Evolutionary conservation across 441 rosid genomes (phyloP), one percentile per base, ranked within the genome.

Genomic region (Isatis lusitanica): DNA sequence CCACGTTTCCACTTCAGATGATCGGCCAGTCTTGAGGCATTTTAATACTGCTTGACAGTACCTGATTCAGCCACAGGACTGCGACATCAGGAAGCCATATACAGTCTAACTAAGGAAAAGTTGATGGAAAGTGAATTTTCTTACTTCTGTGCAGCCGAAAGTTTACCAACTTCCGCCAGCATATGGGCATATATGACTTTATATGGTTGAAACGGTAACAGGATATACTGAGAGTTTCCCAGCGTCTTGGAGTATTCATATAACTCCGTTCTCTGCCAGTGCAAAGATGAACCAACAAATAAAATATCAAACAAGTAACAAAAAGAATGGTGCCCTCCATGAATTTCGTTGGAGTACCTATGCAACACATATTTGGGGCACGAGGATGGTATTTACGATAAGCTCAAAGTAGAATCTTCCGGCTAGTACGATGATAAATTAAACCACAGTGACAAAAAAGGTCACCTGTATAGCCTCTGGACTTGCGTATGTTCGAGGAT

Each of bases 161-260:
- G 76, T 80, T 83, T 85, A 79, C 93, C 93, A 59, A 86, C 86
- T 83, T 88, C 93, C 64, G 86, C 89, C 55, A 88, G 79, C 93
- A 88, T 88, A 78, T 84, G 76, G 26, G 90, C 93, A 74, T 88
- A 86, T 61, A 88, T 71, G 63, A 86, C 68, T 79, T 85, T 88
- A 74, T 88, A 88, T 60, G 93, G 93, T 80, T 86, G 90, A 85
- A 88, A 86, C 24, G 87, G 84, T 75, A 79, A 80, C 74, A 86
- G 77, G 40, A 80, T 74, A 72, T 71, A 88, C 80, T 88, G 93
- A 77, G 93, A 78, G 76, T 88, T 88, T 68, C 93, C 93, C 51
- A 85, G 83, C 74, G 83, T 82, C 79, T 86, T 88, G 3, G 93
- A 82, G 73, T 86, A 86, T 71, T 86, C 93, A 80, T 81, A 85